These are phyloP conservation scores for Candida arabinofermentans DNA, from an alignment of 805 yeast species.

Conservation along the genomic window DNA sequence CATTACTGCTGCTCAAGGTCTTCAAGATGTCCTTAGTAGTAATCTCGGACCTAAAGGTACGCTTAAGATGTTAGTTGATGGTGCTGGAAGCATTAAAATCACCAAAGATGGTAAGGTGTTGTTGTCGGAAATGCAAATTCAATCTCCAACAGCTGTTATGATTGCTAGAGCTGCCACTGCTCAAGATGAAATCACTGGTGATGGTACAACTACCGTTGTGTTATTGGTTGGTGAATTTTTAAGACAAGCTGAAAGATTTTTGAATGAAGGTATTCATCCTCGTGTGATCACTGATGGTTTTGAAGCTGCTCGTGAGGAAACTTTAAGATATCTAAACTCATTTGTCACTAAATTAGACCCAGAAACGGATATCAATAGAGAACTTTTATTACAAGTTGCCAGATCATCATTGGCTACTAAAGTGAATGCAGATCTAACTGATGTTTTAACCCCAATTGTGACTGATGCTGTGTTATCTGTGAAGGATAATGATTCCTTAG, in stretches of 20 bases:
- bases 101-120: conserved; percentile 97
- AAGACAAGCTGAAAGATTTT: conserved; percentile 90
- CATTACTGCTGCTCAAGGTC: conserved; percentile 93
- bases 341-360: conserved; percentile 49
- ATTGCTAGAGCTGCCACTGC: conserved; percentile 98
- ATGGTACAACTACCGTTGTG: conserved; percentile 96
- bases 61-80: conserved; percentile 92
- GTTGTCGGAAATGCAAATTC: conserved; percentile 94
- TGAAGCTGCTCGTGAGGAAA: conserved; percentile 78
- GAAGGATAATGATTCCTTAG: conserved; percentile 51
- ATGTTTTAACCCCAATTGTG: conserved; percentile 86
- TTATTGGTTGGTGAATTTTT: conserved; percentile 90
- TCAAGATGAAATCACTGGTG: conserved; percentile 99
- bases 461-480: conserved; percentile 93
- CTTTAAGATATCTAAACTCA: conserved; percentile 63
- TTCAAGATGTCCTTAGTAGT: conserved; percentile 86
- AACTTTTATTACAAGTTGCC: conserved; percentile 86
- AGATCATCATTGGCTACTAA: conserved; percentile 86
- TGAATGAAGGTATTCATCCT: conserved; percentile 94
- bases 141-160: conserved; percentile 84
- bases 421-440: conserved; percentile 70
- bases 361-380: conserved; percentile 61
- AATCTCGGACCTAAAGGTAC: conserved; percentile 98
- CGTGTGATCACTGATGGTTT: conserved; percentile 92
- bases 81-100: conserved; percentile 90